Percentiles rank a stretch among this genome's conserved stretches.
Evolutionary conservation across 2,329 filamentous ascomycete genomes (phyloP).

Genomic region (Hymenoscyphus fraxineus): DNA sequence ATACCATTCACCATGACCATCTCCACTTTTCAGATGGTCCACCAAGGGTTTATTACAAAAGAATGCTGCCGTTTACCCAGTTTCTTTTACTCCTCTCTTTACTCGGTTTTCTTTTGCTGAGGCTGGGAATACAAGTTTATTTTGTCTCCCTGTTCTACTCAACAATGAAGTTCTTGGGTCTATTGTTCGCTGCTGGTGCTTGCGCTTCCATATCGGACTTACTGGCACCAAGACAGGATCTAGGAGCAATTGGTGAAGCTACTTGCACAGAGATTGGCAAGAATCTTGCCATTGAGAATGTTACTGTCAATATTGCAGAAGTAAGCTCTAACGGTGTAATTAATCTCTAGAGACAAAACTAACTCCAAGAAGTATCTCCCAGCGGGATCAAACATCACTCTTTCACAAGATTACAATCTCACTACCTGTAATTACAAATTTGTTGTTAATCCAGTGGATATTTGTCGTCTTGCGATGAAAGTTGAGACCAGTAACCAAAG

Average conservation of each 20-base stretch:
- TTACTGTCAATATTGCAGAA: slow-evolving; percentile 7
- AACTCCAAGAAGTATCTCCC: not conserved
- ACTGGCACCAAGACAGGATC: not conserved
- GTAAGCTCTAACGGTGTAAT: not conserved
- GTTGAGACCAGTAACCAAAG: slow-evolving; percentile 9
- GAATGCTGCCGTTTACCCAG: not conserved
- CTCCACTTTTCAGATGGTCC: not conserved
- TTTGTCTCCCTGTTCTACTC: not conserved
- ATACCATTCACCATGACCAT: not conserved
- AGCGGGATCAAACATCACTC: slow-evolving; percentile 3
- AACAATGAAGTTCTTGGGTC: not conserved
- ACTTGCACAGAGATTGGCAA: slow-evolving; percentile 3
- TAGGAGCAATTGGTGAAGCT: not conserved
- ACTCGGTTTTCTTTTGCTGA: not conserved
- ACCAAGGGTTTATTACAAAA: not conserved
- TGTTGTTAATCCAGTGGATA: slow-evolving; percentile 1
- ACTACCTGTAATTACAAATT: not conserved
- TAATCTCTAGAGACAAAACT: not conserved
- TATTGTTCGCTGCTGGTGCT: not conserved
- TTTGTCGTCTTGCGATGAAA: slow-evolving; percentile 15
- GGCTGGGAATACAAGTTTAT: not conserved
- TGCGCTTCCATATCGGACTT: not conserved
- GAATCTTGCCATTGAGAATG: slow-evolving; percentile 7
- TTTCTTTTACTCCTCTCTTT: not conserved
- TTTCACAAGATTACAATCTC: not conserved